phyloP scores from a whole-genome alignment of 441 rosid genomes.

The Kokia cookei region DNA sequence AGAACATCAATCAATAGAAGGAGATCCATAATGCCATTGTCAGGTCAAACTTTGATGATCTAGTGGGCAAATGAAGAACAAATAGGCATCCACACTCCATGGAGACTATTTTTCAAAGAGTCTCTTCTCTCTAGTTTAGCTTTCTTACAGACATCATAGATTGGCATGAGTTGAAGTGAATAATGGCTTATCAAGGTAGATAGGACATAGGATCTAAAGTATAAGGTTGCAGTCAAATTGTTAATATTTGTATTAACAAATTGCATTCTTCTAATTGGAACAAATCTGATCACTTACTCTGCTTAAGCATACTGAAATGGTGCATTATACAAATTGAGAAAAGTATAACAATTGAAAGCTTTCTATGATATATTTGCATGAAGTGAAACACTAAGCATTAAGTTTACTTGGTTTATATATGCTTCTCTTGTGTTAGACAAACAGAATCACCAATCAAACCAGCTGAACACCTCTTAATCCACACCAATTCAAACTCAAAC shows the following conservation, averaged over 20 bases:
- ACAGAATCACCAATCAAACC: background rate
- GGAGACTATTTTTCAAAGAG: background rate
- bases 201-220: background rate
- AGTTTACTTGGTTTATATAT: background rate
- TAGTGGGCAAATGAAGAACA: background rate
- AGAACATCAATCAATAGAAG: background rate
- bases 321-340: background rate
- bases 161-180: background rate
- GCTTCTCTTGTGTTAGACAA: background rate
- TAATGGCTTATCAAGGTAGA: background rate
- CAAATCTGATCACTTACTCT: background rate
- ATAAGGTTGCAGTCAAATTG: background rate
- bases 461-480: slow-evolving; percentile 6
- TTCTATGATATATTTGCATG: background rate
- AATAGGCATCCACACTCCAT: background rate
- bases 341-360: background rate
- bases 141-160: background rate
- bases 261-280: background rate
- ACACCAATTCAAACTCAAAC: slow-evolving; percentile 5
- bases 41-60: background rate
- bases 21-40: background rate
- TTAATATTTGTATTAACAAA: background rate
- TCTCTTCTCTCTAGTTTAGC: background rate
- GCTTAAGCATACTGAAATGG: background rate
- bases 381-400: background rate